phyloP scores from a whole-genome alignment of 169 alveolate genomes.

The Amoebophrya sp. region DNA sequence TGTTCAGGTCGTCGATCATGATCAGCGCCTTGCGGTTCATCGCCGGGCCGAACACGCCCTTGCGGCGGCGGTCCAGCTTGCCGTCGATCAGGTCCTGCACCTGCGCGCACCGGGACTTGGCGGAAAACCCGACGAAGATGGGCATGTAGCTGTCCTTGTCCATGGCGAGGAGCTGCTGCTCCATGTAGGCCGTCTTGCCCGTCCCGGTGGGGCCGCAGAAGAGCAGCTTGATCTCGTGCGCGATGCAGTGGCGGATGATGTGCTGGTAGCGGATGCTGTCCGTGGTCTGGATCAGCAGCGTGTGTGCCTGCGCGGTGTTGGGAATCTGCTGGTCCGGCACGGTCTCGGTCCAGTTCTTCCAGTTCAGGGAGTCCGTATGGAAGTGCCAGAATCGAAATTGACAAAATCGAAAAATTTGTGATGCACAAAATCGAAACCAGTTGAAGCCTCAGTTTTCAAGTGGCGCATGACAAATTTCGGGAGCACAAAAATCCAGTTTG shows the following conservation, averaged over 20 bases:
- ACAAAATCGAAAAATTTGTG: too few relatives aligned
- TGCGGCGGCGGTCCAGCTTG: slow-evolving; percentile 77
- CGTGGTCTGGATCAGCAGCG: slow-evolving; percentile 60
- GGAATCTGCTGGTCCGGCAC: slow-evolving; percentile 39
- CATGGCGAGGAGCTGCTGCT: slow-evolving; percentile 66
- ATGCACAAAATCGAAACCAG: too few relatives aligned
- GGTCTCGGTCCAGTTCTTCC: background rate
- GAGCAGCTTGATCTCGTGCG: slow-evolving; percentile 65
- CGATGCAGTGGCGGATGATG: slow-evolving; percentile 50
- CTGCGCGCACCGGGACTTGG: slow-evolving; percentile 55
- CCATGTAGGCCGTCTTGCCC: slow-evolving; percentile 77
- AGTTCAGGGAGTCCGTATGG: slow-evolving; percentile 41
- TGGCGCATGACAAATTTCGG: too few relatives aligned
- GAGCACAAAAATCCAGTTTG: too few relatives aligned
- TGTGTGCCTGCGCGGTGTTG: slow-evolving; percentile 38
- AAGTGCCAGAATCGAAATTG: too few relatives aligned
- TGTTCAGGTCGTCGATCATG: slow-evolving; percentile 87
- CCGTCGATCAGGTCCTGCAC: slow-evolving; percentile 57
- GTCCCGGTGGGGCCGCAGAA: slow-evolving; percentile 89
- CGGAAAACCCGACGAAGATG: slow-evolving; percentile 60
- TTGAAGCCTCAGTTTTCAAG: too few relatives aligned
- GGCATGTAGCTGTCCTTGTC: slow-evolving; percentile 70
- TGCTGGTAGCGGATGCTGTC: slow-evolving; percentile 71
- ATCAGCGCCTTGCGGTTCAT: slow-evolving; percentile 72
- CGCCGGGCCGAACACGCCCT: slow-evolving; percentile 84